Base-by-base conservation (phyloP, 2,329 filamentous ascomycete genomes). In the Hortaea werneckii region DNA sequence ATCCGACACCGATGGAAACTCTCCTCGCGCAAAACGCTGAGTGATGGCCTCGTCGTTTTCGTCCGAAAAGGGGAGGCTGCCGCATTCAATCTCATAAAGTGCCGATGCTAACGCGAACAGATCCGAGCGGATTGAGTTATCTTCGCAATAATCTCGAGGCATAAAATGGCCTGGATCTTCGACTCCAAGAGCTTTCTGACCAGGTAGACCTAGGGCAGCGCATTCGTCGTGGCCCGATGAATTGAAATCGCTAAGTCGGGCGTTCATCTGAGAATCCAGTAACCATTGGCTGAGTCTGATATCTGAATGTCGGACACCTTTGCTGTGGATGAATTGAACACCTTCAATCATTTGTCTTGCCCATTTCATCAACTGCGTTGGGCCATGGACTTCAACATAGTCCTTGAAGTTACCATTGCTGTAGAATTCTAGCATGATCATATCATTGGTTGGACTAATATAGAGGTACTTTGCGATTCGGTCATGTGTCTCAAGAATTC, bases 201-300 rank as follows among this genome's bases (percentile, higher is more conserved):
- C 4, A 9, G 32, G n/a, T 4, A 35, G 2, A 4, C 32, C 32
- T 2, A 35, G 32, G n/a, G 4, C 32, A n/a, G 2, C 2, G 4
- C 32, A 35, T 35, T 35, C 32, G 32, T 35, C 32, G 4, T 35
- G 4, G 32, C 32, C 32, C 32, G 32, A 35, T 35, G 32, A 9
- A n/a, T 47, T 47, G 45, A 43, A 47, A 13, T 47, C 45, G 45
- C 45, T 43, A 5, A 47, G 45, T 13, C 45, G 45, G 2, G 40
- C 45, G 28, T 47, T 47, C 45, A 47, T 38, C 20, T 13, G 30
- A 20, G 45, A 38, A 40, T 47, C 45, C 8, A 47, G 27, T 1
- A 43, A 29, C 45, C 45, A 47, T 29, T 47, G 45, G 8, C 39
- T 27, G 11, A 47, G 45, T 39, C 45, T 43, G 30, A 47, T 27